phyloP scores from a whole-genome alignment of 2,329 filamentous ascomycete species.

The Trichophyton mentagrophytes region DNA sequence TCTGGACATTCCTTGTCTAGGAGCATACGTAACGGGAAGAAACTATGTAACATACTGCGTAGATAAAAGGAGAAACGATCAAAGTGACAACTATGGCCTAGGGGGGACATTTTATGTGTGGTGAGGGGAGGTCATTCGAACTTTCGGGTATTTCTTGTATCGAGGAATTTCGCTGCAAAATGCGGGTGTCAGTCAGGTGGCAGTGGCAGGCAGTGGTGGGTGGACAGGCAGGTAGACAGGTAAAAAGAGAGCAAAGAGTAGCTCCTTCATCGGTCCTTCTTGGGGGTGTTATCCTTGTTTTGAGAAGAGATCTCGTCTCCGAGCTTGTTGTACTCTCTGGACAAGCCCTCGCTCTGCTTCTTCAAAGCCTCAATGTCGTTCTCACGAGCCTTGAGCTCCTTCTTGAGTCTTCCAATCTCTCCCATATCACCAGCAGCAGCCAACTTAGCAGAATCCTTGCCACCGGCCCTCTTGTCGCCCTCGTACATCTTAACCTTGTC shows the following conservation, averaged over 20 bases:
- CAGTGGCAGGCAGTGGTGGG: background rate
- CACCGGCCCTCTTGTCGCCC: slow-evolving; percentile 46
- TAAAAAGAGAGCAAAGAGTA: background rate
- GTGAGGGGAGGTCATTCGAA: background rate
- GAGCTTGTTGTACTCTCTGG: slow-evolving; percentile 72
- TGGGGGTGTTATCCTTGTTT: slow-evolving; percentile 34
- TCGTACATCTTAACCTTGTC: slow-evolving; percentile 79
- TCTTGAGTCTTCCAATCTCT: slow-evolving; percentile 61
- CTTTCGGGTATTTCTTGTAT: background rate
- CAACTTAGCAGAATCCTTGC: slow-evolving; percentile 60
- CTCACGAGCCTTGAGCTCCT: slow-evolving; percentile 60
- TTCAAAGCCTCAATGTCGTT: slow-evolving; percentile 74
- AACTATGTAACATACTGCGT: background rate
- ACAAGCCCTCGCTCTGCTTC: slow-evolving; percentile 79
- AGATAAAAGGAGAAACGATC: background rate
- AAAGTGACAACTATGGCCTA: background rate
- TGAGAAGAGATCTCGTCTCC: slow-evolving; percentile 62
- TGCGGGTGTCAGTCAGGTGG: background rate
- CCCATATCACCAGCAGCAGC: slow-evolving; percentile 60
- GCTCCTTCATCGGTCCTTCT: slow-evolving; percentile 42
- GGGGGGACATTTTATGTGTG: background rate
- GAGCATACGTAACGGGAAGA: background rate
- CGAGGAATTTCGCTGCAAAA: background rate
- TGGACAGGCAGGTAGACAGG: background rate
- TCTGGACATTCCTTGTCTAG: slow-evolving; percentile 90